Base-by-base conservation (phyloP, 768 basidiomycete genomes). In the Boletus fagicola region DNA sequence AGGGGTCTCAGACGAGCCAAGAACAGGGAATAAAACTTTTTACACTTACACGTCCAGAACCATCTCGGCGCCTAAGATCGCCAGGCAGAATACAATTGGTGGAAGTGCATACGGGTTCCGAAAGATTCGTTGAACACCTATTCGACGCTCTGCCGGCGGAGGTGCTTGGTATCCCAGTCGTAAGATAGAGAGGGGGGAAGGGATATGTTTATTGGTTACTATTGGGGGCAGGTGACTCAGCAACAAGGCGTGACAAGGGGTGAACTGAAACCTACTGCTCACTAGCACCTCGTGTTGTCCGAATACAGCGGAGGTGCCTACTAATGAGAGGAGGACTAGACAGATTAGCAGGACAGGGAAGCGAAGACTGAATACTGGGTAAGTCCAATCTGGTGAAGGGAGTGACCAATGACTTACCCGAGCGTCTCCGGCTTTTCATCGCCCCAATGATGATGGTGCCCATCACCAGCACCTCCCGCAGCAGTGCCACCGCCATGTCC, bases 41-140 rank as follows among this genome's bases (percentile, higher is more conserved):
- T 60, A n/a, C 8, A 76, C 87, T 67, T 68, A 91, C 84, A 78
- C 62, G 39, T 88, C 82, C 18, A 90, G 68, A 47, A 81, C 64
- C 18, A 81, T 57, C 5, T 81, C 80, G 20, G 84, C 79, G 5
- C 75, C 63, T 6, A 90, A 70, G 39, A 93, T 81, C 1, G 77
- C 76, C 0, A 78, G 10, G 44, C 83, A 80, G 60, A 87, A 85
- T 31, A 78, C 61, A 10, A 91, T 69, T 0, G 92, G 88, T 4
- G 84, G 82, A 5, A 84, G 67, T 16, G 82, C 78, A 74, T 88
- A 96, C 0, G 92, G 92, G 62, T 94, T 96, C 13, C 83, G 80
- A 8, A 91, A 66, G 15, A 84, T 68, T 49, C 72, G 67, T 0
- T 57, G 61, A 28, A 62, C 45, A 42, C 61, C 49, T 18, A 54